Conservation (phyloP, 495 filamentous ascomycete genomes). For the Massariosphaeria phaeospora region DNA sequence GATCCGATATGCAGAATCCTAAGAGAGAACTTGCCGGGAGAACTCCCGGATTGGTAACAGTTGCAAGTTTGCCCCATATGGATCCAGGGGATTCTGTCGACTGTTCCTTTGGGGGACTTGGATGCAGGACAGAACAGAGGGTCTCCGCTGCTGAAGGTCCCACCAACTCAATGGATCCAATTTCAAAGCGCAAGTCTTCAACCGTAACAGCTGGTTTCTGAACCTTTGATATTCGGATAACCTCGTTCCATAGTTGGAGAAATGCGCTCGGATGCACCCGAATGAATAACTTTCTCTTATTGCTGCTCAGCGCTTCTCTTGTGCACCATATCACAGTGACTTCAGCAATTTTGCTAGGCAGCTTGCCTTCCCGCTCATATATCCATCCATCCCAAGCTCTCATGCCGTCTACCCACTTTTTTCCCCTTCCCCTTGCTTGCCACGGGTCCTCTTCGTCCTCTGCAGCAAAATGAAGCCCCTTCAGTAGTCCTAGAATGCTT, state of each 20-base stretch:
- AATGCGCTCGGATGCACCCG: constrained; percentile 87
- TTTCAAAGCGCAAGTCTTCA: constrained; percentile 90
- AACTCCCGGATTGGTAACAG: constrained; percentile 69
- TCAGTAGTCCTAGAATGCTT: constrained; percentile 61
- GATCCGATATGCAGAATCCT: constrained; percentile 69
- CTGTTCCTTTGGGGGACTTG: constrained; percentile 41
- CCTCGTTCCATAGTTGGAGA: constrained; percentile 70
- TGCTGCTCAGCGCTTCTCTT: constrained; percentile 37
- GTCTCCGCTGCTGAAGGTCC: constrained; percentile 82
- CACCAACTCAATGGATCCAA: constrained; percentile 86
- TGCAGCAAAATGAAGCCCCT: constrained; percentile 55
- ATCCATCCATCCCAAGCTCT: constrained; percentile 65
- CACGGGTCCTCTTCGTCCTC: constrained; percentile 39
- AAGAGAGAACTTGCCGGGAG: constrained; percentile 70
- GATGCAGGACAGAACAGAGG: constrained; percentile 64
- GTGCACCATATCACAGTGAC: constrained; percentile 67
- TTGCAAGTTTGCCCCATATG: constrained; percentile 59
- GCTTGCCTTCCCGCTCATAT: constrained; percentile 51
- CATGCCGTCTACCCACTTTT: constrained; percentile 69
- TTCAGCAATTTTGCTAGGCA: constrained; percentile 62
- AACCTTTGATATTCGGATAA: constrained; percentile 63
- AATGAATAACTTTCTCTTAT: constrained; percentile 61
- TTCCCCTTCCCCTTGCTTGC: constrained; percentile 51
- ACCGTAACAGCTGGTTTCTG: constrained; percentile 68
- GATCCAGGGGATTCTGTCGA: constrained; percentile 43